phyloP scores from a whole-genome alignment of 2,329 filamentous ascomycete species.

The Colletotrichum liriopes region DNA sequence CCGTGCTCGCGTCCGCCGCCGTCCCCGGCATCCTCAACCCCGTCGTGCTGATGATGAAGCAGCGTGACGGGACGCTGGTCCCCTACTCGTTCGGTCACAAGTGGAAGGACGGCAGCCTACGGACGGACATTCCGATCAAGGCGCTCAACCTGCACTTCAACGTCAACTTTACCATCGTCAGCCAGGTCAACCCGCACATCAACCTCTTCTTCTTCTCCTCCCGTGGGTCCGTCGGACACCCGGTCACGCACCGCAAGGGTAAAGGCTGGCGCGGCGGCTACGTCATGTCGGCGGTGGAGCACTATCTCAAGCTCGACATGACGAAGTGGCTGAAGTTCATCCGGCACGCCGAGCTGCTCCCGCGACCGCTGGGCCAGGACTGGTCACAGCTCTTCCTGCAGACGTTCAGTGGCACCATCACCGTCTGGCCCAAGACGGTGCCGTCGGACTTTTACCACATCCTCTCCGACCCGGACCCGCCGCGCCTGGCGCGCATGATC shows the following conservation, averaged over 20 bases:
- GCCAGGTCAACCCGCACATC: slow-evolving; percentile 95
- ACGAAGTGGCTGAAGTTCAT: slow-evolving; percentile 98
- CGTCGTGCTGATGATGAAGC: slow-evolving; percentile 93
- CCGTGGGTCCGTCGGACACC: slow-evolving; percentile 89
- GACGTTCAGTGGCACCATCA: slow-evolving; percentile 93
- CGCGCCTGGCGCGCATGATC: slow-evolving; percentile 88
- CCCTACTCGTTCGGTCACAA: slow-evolving; percentile 99
- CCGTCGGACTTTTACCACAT: slow-evolving; percentile 89
- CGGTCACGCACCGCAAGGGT: slow-evolving; percentile 93
- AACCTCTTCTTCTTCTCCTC: slow-evolving; percentile 99
- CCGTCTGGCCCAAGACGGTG: slow-evolving; percentile 91
- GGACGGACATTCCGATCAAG: slow-evolving; percentile 96
- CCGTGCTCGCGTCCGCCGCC: slow-evolving; percentile 93
- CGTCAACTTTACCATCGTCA: slow-evolving; percentile 95
- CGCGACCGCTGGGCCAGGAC: slow-evolving; percentile 91
- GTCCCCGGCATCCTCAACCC: slow-evolving; percentile 97
- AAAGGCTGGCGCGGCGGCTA: slow-evolving; percentile 97
- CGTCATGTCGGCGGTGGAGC: slow-evolving; percentile 90
- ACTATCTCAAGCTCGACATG: slow-evolving; percentile 95
- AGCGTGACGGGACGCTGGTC: slow-evolving; percentile 79
- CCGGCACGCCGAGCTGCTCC: slow-evolving; percentile 91
- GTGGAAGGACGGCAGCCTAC: slow-evolving; percentile 96
- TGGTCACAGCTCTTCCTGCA: slow-evolving; percentile 98
- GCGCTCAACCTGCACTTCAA: slow-evolving; percentile 97
- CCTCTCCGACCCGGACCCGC: slow-evolving; percentile 83